Base-by-base conservation (phyloP, 192 early-diverging fungal species). In the Backusella westeae region DNA sequence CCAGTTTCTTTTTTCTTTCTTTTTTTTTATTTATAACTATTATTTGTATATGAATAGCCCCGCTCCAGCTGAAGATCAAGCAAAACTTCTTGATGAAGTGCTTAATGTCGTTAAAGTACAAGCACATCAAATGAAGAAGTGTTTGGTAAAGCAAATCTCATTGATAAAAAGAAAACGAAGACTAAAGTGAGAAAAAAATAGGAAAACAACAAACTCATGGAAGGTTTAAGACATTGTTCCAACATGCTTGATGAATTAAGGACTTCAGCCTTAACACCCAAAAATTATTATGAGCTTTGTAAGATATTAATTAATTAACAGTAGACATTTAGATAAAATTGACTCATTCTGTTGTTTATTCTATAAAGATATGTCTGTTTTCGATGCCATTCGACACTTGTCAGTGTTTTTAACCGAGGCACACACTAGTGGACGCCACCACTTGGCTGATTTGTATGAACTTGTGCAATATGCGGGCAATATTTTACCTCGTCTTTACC, bases 271-370 rank as follows among this genome's bases (percentile, higher is more conserved):
- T 86, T 99, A 72, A 96, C 96, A 3, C 98, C 97, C 46, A 99
- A 98, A 84, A 95, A 94, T 81, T 99, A 99, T 87, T 99, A 99
- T 85, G 97, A 99, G 85, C 91, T 99, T n/a, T 99, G 94, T 93
- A 89, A 79, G 89, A 90, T 32, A 17, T 19, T 59, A 71, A 34
- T 15, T 10, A 26, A 71, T n/a, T 15, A 52, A 19, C 8, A 17
- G 9, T 0, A 34, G 4, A 32, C 32, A 32, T 32, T 32, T 32
- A 32, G 32, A 73, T 21, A 53, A 38, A 26, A 41, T 23, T 21
- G 12, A 46, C 26, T 72, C 1, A 42, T 26, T 63, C 32, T 44
- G 52, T 41, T 44, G 52, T 74, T 39, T 74, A 17, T 59, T 70
- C 68, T 21, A 56, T 38, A 34, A 74, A 94, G 94, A 99, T 82